Conservation (phyloP, 192 early-diverging fungal species). For the Coemansia sp. region DNA sequence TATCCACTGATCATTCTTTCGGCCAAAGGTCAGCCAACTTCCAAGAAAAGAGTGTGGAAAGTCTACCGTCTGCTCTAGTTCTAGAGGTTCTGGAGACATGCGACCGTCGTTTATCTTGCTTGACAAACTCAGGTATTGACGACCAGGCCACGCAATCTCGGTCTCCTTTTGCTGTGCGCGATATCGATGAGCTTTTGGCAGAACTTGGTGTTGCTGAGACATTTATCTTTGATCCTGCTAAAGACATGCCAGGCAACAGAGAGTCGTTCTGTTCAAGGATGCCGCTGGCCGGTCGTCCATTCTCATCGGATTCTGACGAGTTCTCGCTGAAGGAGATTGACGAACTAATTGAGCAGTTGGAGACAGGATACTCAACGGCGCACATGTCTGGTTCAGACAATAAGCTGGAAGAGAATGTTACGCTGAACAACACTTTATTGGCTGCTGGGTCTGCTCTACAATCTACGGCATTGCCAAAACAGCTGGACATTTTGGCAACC, state of each 20-base stretch:
- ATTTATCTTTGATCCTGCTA: slow-evolving; percentile 7
- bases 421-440: neutral
- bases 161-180: slow-evolving; percentile 26
- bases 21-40: too few species aligned
- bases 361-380: neutral
- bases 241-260: neutral
- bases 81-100: neutral
- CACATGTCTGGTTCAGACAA: neutral
- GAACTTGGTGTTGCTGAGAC: slow-evolving; percentile 27
- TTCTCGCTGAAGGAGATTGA: slow-evolving; percentile 39
- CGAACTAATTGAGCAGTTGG: slow-evolving; percentile 41
- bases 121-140: neutral
- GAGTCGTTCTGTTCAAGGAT: slow-evolving; percentile 1
- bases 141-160: neutral
- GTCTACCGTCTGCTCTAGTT: too few species aligned
- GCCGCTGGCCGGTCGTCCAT: neutral
- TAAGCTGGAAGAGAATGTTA: neutral
- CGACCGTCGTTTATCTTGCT: neutral
- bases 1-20: too few species aligned
- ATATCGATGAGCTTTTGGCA: slow-evolving; percentile 40
- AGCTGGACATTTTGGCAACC: neutral
- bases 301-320: slow-evolving; percentile 15
- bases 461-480: neutral
- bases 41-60: too few species aligned
- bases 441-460: neutral